phyloP scores from a whole-genome alignment of 148 eudicot genomes.

The Persicaria tinctoria region DNA sequence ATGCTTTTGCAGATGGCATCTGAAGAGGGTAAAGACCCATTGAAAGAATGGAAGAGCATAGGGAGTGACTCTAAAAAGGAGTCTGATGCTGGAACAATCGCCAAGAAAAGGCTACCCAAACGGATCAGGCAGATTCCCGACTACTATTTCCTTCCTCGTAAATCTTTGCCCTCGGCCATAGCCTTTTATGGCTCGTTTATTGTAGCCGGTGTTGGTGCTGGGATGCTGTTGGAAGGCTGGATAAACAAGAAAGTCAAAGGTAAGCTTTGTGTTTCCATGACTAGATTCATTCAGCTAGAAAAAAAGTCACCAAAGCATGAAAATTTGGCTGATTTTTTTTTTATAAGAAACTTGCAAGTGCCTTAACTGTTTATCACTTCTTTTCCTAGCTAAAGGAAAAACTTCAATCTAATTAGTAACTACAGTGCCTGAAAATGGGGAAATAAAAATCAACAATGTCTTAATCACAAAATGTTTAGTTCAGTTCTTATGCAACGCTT shows the following conservation, averaged over 20 bases:
- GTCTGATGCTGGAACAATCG: constrained; percentile 24
- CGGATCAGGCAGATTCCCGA: constrained; percentile 58
- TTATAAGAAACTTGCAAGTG: background rate
- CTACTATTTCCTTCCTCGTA: constrained; percentile 59
- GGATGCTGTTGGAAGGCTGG: constrained; percentile 62
- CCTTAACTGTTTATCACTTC: background rate
- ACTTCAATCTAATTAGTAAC: background rate
- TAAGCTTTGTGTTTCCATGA: constrained; percentile 11
- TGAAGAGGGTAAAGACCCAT: constrained; percentile 43
- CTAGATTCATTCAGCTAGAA: background rate
- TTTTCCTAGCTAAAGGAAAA: background rate
- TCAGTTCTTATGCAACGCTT: no score
- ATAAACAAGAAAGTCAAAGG: constrained; percentile 73
- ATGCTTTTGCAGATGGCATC: constrained; percentile 26
- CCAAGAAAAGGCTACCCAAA: constrained; percentile 45
- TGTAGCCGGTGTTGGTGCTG: constrained; percentile 67
- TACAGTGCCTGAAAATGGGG: background rate
- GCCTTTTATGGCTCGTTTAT: constrained; percentile 58
- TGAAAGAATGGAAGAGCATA: constrained; percentile 55
- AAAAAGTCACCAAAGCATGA: background rate
- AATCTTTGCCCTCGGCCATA: constrained; percentile 40
- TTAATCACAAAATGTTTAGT: no score
- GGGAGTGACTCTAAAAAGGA: constrained; percentile 22
- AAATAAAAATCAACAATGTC: background rate
- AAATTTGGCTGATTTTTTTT: background rate